Conservation (phyloP, 805 yeast species). For the Monosporozyma siamensis region DNA sequence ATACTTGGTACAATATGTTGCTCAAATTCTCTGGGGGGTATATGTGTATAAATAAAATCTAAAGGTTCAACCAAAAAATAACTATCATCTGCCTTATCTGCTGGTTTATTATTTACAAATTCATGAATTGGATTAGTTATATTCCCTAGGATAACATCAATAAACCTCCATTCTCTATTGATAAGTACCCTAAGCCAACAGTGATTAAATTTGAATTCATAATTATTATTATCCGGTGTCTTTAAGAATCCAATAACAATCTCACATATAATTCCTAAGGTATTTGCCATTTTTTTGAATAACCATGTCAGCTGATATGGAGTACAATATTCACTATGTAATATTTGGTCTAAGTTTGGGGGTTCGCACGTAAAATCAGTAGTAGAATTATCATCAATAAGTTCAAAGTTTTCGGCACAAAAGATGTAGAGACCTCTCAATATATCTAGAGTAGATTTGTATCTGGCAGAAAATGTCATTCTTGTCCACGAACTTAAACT, state of each 20-base stretch:
- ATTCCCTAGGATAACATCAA: constrained; percentile 66
- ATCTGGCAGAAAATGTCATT: constrained; percentile 44
- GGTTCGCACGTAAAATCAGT: constrained; percentile 31
- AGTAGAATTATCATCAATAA: constrained; percentile 33
- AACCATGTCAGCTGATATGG: constrained; percentile 68
- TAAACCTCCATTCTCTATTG: constrained; percentile 67
- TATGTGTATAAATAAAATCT: constrained; percentile 71
- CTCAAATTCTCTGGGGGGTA: constrained; percentile 66
- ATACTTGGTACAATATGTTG: constrained; percentile 85
- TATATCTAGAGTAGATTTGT: constrained; percentile 45
- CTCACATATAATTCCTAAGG: constrained; percentile 64
- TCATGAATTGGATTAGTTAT: constrained; percentile 43
- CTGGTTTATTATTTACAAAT: constrained; percentile 29
- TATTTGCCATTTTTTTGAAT: constrained; percentile 61
- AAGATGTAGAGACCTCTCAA: constrained; percentile 57
- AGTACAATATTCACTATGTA: constrained; percentile 45
- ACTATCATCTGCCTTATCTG: constrained; percentile 35
- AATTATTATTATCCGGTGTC: constrained; percentile 52
- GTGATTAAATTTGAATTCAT: constrained; percentile 53
- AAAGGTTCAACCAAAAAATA: constrained; percentile 76
- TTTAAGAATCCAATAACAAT: constrained; percentile 77
- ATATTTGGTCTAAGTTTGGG: constrained; percentile 36
- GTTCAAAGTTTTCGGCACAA: constrained; percentile 49
- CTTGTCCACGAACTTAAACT: constrained; percentile 47
- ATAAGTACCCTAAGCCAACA: constrained; percentile 78